A percentile compares a stretch with the other conserved stretches of the same genome.
phyloP scores from a whole-genome alignment of 306 rosid genomes.

The Erythrophleum fordii region DNA sequence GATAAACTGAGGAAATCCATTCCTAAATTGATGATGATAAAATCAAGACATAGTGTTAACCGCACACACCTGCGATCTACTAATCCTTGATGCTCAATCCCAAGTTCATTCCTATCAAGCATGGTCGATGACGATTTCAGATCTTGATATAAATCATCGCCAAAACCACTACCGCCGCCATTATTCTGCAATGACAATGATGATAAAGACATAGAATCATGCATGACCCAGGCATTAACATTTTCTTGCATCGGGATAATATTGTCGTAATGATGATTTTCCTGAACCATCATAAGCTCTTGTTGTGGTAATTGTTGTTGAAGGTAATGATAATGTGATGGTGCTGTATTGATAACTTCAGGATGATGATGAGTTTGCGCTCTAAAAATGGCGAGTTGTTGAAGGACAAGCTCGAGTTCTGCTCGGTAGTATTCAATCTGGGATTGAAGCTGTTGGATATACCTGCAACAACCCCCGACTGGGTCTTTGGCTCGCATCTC shows the following conservation, averaged over 20 bases:
- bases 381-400: conserved; percentile 56
- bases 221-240: conserved; percentile 57
- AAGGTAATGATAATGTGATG: conserved; percentile 29
- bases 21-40: not conserved
- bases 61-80: conserved; percentile 55
- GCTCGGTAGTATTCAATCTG: conserved; percentile 41
- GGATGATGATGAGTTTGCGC: conserved; percentile 28
- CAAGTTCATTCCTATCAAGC: conserved; percentile 40
- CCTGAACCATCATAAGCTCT: conserved; percentile 36
- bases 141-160: conserved; percentile 39
- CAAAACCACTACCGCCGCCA: not conserved
- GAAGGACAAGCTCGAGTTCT: conserved; percentile 59
- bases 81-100: conserved; percentile 46
- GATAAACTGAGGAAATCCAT: too few species aligned
- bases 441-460: conserved; percentile 42
- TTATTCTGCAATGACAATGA: conserved; percentile 57
- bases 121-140: conserved; percentile 28
- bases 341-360: conserved; percentile 21
- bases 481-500: conserved; percentile 72
- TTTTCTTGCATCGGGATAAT: conserved; percentile 50
- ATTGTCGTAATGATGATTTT: not conserved
- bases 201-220: conserved; percentile 46
- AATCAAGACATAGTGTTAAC: too few species aligned
- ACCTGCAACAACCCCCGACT: conserved; percentile 63
- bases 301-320: conserved; percentile 31